These are phyloP conservation scores for Fomitopsis betulina DNA, from an alignment of 1,284 basidiomycete genomes.

Conservation along the genomic window DNA sequence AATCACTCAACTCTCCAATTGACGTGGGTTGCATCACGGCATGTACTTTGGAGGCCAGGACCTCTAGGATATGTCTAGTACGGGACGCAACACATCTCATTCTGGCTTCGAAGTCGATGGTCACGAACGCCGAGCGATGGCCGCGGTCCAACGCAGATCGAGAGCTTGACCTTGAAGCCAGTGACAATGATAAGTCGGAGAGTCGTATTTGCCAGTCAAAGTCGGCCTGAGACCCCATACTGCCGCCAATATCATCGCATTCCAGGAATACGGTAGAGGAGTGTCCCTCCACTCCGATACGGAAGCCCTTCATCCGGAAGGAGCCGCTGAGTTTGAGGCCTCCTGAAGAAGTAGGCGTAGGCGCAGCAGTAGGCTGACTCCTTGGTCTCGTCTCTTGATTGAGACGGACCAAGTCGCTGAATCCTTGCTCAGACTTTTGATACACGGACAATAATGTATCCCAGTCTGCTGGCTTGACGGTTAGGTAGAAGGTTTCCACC, in stretches of 20 bases:
- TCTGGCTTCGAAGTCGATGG: constrained; percentile 61
- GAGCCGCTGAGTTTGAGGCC: constrained; percentile 40
- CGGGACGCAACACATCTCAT: constrained; percentile 27
- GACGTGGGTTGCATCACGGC: constrained; percentile 92
- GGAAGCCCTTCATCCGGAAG: constrained; percentile 73
- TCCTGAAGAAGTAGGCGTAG: neutral
- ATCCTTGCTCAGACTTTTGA: constrained; percentile 82
- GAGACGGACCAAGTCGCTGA: constrained; percentile 71
- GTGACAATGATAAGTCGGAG: constrained; percentile 68
- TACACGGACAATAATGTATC: constrained; percentile 77
- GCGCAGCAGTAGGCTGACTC: constrained; percentile 15
- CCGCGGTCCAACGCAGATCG: constrained; percentile 46
- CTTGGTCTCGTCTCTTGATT: constrained; percentile 51
- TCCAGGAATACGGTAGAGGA: constrained; percentile 71
- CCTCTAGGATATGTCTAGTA: constrained; percentile 42
- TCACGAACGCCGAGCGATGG: constrained; percentile 78
- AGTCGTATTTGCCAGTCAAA: constrained; percentile 59
- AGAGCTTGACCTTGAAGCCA: constrained; percentile 51
- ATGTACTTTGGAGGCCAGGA: constrained; percentile 73
- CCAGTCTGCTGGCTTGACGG: constrained; percentile 75
- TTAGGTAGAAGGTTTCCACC: constrained; percentile 65
- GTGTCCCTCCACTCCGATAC: constrained; percentile 67
- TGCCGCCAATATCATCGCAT: constrained; percentile 67
- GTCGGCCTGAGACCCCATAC: constrained; percentile 37
- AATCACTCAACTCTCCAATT: constrained; percentile 83